Base-by-base conservation (phyloP, 192 early-diverging fungal genomes). In the Gaertneriomyces sp. region DNA sequence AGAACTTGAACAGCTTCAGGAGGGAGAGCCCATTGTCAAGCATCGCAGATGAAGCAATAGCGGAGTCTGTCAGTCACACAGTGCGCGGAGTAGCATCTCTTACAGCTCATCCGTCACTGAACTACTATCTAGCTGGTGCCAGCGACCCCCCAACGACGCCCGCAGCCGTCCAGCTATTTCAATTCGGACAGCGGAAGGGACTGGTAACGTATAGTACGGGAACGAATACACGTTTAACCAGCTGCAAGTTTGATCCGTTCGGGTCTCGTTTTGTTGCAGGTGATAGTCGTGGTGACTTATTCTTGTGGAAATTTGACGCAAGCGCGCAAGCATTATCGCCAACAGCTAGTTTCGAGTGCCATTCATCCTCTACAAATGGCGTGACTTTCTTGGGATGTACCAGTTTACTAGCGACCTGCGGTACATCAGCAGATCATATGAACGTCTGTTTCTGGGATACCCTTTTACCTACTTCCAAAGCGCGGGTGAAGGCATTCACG, bases 361-460 rank as follows among this genome's bases (percentile, higher is more conserved):
- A 89, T 53, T 79, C 82, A 47, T 81, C 81, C 56, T 72, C 79
- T 40, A 81, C 83, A 1, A 80, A 89, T 40, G 91, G 92, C 67
- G 89, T 93, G 65, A 68, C 80, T 0, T 93, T 92, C 71, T 60
- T 91, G 58, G 82, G 82, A 33, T 91, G 87, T 6, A 85, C 81
- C 56, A 89, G 81, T 58, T 60, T 92, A 25, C 53, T 93, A 4
- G 91, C 88, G 4, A 91, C 90, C 3, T 87, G 82, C 0, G 89
- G 90, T 9, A 78, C 84, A 3, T 88, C 90, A 4, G 62, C 78
- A 7, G 77, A 68, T 68, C 17, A 74, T 33, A 39, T 54, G 75
- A 87, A 92, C 68, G 73, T 93, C 6, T 88, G 81, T 14, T 66
- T 93, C 11, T 93, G 88, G 86, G 91, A 93, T 57, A 85, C 90